phyloP scores from a whole-genome alignment of 305 asterid species.

The Fraxinus nigra region DNA sequence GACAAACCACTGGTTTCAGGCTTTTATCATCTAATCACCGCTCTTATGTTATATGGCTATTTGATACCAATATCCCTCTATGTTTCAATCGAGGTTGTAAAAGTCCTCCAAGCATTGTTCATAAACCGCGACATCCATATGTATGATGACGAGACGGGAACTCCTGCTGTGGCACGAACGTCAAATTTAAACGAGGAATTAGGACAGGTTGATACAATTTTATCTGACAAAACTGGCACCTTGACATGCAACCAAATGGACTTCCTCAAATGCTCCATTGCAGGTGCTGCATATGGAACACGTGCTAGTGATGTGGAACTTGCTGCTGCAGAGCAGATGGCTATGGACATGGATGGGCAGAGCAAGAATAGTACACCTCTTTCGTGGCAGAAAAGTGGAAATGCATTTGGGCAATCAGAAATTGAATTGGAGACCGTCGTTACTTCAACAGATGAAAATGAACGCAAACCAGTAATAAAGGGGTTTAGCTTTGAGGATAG shows the following conservation, averaged over 20 bases:
- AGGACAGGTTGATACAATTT: constrained; percentile 88
- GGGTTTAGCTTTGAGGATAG: constrained; percentile 85
- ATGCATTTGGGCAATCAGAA: constrained; percentile 41
- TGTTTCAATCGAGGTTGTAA: constrained; percentile 88
- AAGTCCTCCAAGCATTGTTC: constrained; percentile 83
- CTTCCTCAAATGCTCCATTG: constrained; percentile 85
- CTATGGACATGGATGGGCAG: constrained; percentile 54
- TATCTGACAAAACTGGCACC: constrained; percentile 96
- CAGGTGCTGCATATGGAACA: constrained; percentile 72
- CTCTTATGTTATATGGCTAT: constrained; percentile 79
- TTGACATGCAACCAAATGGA: constrained; percentile 97
- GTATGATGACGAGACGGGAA: constrained; percentile 80
- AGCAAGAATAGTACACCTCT: constrained; percentile 44
- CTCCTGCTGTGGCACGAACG: constrained; percentile 89
- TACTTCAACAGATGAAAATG: constrained; percentile 39
- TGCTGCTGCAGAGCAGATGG: constrained; percentile 85
- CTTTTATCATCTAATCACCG: constrained; percentile 73
- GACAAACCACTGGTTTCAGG: constrained; percentile 49
- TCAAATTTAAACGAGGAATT: constrained; percentile 87
- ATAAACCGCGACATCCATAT: constrained; percentile 70
- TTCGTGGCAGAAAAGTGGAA: constrained; percentile 35
- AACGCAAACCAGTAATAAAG: constrained; percentile 44
- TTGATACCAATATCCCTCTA: constrained; percentile 86
- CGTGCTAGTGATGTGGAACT: constrained; percentile 80
- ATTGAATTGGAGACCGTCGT: constrained; percentile 53